phyloP scores from a whole-genome alignment of 805 yeast species.

The Cephaloascus albidus region DNA sequence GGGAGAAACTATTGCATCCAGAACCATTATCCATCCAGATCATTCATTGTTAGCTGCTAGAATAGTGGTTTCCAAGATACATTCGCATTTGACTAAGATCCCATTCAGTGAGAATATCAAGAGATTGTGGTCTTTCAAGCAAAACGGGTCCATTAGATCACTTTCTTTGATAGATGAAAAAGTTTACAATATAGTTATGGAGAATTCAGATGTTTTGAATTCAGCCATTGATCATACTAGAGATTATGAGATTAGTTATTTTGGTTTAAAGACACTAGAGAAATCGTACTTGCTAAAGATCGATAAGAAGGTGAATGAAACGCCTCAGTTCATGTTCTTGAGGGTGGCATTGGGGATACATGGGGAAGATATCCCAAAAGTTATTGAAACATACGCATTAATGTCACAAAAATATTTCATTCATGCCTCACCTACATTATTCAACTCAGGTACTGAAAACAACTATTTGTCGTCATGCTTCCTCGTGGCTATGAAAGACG shows the following conservation, averaged over 20 bases:
- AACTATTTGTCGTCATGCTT: conserved; percentile 58
- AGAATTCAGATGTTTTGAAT: conserved; percentile 31
- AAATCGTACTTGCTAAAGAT: conserved; percentile 47
- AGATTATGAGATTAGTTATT: conserved; percentile 48
- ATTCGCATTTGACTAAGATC: conserved; percentile 31
- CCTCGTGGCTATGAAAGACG: conserved; percentile 55
- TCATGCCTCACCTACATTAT: conserved; percentile 55
- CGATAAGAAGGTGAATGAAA: conserved; percentile 48
- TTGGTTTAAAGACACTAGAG: conserved; percentile 54
- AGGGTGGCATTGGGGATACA: conserved; percentile 56
- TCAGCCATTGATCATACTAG: conserved; percentile 36
- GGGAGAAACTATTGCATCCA: conserved; percentile 39
- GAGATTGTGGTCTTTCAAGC: conserved; percentile 30
- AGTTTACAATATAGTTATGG: conserved; percentile 25
- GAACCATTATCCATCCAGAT: conserved; percentile 40
- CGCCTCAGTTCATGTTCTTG: conserved; percentile 56
- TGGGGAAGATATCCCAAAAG: conserved; percentile 41
- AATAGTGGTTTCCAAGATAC: conserved; percentile 36
- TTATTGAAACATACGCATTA: conserved; percentile 45
- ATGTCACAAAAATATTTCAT: conserved; percentile 53
- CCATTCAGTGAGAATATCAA: conserved; percentile 28
- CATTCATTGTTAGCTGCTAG: conserved; percentile 39
- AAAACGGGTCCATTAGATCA: conserved; percentile 31
- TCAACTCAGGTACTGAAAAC: conserved; percentile 53
- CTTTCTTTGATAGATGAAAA: conserved; percentile 35